Percentiles rank a stretch among this genome's conserved stretches.
These are phyloP conservation scores for Fraxinus ornus DNA, from an alignment of 305 asterid species.

Conservation along the genomic window DNA sequence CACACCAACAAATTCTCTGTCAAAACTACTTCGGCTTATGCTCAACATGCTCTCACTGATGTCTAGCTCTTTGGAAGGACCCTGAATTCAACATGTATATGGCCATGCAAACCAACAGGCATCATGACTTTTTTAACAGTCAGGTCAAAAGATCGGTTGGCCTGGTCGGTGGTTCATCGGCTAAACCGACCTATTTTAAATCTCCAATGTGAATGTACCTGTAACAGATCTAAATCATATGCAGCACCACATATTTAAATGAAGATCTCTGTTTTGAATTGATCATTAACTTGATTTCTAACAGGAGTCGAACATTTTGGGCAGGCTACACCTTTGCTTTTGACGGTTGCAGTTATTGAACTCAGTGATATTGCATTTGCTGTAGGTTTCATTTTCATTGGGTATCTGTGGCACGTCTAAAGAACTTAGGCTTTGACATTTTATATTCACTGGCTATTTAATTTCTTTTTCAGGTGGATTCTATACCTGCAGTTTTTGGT, in stretches of 20 bases:
- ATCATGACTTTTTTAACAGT: background rate
- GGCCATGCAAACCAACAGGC: background rate
- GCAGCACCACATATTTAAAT: background rate
- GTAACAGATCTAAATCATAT: background rate
- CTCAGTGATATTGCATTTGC: constrained; percentile 99
- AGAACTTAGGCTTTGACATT: constrained; percentile 15
- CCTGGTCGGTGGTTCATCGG: background rate
- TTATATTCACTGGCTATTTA: constrained; percentile 5
- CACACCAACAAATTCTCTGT: constrained; percentile 17
- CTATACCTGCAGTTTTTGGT: constrained; percentile 98
- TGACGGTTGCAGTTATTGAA: constrained; percentile 89
- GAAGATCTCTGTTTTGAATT: constrained; percentile 28
- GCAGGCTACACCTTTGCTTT: constrained; percentile 98
- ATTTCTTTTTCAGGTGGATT: constrained; percentile 70
- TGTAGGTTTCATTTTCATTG: constrained; percentile 47
- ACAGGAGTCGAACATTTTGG: constrained; percentile 77
- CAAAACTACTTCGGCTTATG: background rate
- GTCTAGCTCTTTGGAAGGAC: background rate
- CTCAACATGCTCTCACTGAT: background rate
- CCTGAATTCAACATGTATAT: background rate
- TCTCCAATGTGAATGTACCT: background rate
- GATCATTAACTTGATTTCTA: constrained; percentile 52
- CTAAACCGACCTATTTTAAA: background rate
- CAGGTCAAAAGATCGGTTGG: no score
- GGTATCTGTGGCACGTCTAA: constrained; percentile 21